A percentile compares a stretch with the other conserved stretches of the same genome.
Conservation (phyloP, 495 filamentous ascomycete species). For the Trichoderma erinaceum region DNA sequence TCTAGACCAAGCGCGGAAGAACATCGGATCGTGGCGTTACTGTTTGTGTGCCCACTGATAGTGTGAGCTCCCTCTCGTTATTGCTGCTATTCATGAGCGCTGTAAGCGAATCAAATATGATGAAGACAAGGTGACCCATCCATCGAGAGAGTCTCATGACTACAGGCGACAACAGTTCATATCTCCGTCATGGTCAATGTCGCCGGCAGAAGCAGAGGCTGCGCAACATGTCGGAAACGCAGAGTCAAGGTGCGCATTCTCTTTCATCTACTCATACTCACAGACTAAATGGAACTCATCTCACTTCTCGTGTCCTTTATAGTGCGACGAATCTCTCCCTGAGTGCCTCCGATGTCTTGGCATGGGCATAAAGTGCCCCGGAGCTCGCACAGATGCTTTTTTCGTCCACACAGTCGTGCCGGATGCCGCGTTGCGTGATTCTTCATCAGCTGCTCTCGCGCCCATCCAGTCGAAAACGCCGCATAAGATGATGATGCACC, state of each 20-base stretch:
- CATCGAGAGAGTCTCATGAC: not conserved
- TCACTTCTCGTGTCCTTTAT: not conserved
- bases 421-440: not conserved
- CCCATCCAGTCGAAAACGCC: not conserved
- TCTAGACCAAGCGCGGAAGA: no score
- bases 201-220: conserved; percentile 13
- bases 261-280: not conserved
- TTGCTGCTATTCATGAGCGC: not conserved
- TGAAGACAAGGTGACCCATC: not conserved
- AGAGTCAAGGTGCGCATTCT: conserved; percentile 10
- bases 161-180: not conserved
- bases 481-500: not conserved
- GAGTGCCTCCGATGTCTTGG: conserved; percentile 8
- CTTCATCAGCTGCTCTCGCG: not conserved
- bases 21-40: no score
- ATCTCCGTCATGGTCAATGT: conserved; percentile 13
- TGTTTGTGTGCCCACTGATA: no score
- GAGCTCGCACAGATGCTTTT: conserved; percentile 7
- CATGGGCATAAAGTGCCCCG: conserved; percentile 4
- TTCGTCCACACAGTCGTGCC: conserved; percentile 1
- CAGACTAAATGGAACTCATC: not conserved
- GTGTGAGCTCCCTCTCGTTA: no score
- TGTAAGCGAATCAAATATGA: no score
- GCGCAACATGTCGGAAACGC: conserved; percentile 8
- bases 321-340: conserved; percentile 8